Evolutionary conservation across 2,329 filamentous ascomycete species (phyloP), one percentile per base, ranked within the genome.

Genomic region (Cladosporium phlei): DNA sequence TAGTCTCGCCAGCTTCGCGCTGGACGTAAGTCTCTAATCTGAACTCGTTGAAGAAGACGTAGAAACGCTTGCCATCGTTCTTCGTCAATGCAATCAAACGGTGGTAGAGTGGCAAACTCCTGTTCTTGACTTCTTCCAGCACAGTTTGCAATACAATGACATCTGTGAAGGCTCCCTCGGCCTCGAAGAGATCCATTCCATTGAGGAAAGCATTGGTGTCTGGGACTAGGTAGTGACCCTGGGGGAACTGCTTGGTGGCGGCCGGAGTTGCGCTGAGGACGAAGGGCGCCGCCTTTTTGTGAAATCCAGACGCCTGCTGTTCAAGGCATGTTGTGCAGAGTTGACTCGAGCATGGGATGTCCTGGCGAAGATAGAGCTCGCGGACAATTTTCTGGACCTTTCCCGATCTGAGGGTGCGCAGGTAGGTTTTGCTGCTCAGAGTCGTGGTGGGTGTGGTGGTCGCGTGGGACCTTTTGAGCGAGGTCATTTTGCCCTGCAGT

Each of bases 41-140:
- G 63, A 98, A 98, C 60, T 98, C 93, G 66, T 98, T 98, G 79
- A 97, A 97, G 66, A 98, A 98, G 43, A 98, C 88, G 62, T 97
- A 96, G 65, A 95, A 97, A 46, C 91, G 82, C 74, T 98, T 98
- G 55, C 95, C 89, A 59, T 95, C 89, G 61, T 91, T 95, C 69
- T 91, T 95, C 29, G 90, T 95, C 53, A 98, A 74, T 17, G 86
- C 83, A 55, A 97, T 81, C 39, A 98, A 74, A 29, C 93, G 86
- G 66, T 96, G 96, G 72, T 97, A 98, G 28, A 98, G 79, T 32
- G 93, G 93, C 51, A 97, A 69, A 10, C 91, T 97, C 57, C 90
- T 82, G 66, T 96, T 95, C 63, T 89, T 87, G 50, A 98, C 78
- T 71, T 98, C 93, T 68, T 98, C 93, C 11, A 98, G 80, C 4